Base-by-base conservation (phyloP, 495 filamentous ascomycete genomes). In the Talaromyces nanjingensis region DNA sequence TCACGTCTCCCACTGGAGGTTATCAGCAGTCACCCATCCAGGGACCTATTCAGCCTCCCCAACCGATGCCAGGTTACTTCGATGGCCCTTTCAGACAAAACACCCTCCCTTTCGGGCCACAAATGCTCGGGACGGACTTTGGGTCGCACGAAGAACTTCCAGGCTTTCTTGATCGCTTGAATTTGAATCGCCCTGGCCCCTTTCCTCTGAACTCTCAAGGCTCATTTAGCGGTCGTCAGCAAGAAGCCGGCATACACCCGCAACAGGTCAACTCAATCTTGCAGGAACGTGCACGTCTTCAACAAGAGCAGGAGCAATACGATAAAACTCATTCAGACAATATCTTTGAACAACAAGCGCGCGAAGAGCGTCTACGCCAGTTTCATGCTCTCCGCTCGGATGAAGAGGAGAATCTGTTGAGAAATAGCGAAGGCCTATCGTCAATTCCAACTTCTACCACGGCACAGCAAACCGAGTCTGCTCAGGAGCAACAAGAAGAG, bases 1-100 rank as follows among this genome's bases (percentile, higher is more conserved):
- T 97, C 55, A 86, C 91, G 1, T 93, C 91, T n/a, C 92, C 92
- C 4, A 84, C 86, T 63, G 87, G 83, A 6, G 87, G 83, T 6
- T 89, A 85, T 72, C 87, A 89, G 68, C 84, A 85, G 18, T 91
- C 91, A 68, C 86, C 89, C 1, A 86, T 86, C 39, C 91, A 93
- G 70, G 82, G 80, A 18, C 87, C 89, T 3, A 78, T 89, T 37
- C 86, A 84, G 57, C 76, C 76, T 49, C 77, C 78, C 47, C 79
- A 86, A 49, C 73, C 80, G 42, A 80, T 86, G 8, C 79, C 83
- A 12, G 84, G 85, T 56, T 93, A 96, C 76, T 92, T 94, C 65
- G 92, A 96, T 65, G 74, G 73, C 39, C 74, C 80, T 34, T 65
- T 74, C 7, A 69, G 79, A 69, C 73, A 77, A 56, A 70, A 71